These are phyloP conservation scores for Rosa chinensis DNA, from an alignment of 306 rosid genomes.

Conservation along the genomic window DNA sequence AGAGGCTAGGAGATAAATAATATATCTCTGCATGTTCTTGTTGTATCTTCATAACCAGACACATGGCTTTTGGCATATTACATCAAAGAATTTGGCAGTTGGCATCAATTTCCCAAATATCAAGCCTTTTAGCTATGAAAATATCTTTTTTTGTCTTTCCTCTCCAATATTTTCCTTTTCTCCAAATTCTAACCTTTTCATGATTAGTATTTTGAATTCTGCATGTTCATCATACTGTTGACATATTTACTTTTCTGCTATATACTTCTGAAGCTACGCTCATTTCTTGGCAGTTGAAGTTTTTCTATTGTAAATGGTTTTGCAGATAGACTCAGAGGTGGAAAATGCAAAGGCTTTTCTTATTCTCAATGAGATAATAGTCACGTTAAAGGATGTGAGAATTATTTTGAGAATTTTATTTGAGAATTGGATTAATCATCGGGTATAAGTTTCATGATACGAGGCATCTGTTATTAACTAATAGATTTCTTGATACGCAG, in stretches of 20 bases:
- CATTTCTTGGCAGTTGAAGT: constrained; percentile 5
- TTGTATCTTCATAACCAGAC: not conserved
- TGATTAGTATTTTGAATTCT: too few relatives aligned
- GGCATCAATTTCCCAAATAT: not conserved
- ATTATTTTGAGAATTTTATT: constrained; percentile 5
- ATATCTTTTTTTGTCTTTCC: too few relatives aligned
- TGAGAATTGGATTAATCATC: not conserved
- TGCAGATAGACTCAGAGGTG: constrained; percentile 67
- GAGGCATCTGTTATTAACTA: not conserved
- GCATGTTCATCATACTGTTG: not conserved
- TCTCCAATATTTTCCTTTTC: not conserved
- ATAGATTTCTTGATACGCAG: constrained; percentile 39
- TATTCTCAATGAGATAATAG: constrained; percentile 83
- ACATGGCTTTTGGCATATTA: not conserved
- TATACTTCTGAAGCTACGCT: not conserved
- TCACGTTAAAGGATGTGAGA: constrained; percentile 81
- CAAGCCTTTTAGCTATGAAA: not conserved
- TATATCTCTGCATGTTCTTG: not conserved
- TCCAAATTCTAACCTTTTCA: not conserved
- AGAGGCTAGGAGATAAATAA: too few relatives aligned
- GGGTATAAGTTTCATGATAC: constrained; percentile 14
- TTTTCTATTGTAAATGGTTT: constrained; percentile 19
- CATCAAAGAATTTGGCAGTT: not conserved
- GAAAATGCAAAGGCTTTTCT: constrained; percentile 75
- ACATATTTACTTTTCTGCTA: constrained; percentile 5